Conservation (phyloP, 2,329 filamentous ascomycete species). For the Diaporthe ilicicola region DNA sequence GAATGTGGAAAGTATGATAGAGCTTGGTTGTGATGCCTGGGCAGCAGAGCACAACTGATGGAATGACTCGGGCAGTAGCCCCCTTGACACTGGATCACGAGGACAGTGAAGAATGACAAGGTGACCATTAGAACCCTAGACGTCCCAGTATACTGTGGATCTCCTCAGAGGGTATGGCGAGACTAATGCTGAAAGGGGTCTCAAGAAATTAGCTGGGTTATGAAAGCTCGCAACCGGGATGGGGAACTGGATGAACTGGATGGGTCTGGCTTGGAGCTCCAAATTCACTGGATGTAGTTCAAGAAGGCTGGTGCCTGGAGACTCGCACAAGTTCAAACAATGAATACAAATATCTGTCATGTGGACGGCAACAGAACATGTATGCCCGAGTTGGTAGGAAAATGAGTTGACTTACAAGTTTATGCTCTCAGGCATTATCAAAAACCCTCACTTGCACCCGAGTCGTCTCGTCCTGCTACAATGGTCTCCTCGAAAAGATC, state of each 20-base stretch:
- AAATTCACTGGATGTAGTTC: background rate
- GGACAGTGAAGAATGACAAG: background rate
- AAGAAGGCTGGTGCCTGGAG: background rate
- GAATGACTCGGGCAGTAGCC: background rate
- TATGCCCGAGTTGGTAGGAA: background rate
- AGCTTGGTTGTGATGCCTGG: background rate
- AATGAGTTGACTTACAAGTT: background rate
- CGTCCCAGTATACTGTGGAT: background rate
- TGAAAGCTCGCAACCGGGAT: background rate
- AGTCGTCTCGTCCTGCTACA: too few species aligned
- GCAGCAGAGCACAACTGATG: too few species aligned
- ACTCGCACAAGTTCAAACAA: too few species aligned
- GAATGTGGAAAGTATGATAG: background rate
- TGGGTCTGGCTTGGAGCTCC: background rate
- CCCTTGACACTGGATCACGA: background rate
- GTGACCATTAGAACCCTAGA: background rate
- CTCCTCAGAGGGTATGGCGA: background rate
- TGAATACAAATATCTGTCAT: background rate
- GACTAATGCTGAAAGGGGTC: background rate
- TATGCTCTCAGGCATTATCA: background rate
- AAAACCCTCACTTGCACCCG: too few species aligned
- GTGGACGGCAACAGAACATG: background rate
- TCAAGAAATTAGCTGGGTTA: background rate
- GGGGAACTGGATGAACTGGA: too few species aligned
- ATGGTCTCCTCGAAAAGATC: constrained; percentile 58